Evolutionary conservation across 768 basidiomycete genomes (phyloP).

Genomic region (Boletus speciosus): DNA sequence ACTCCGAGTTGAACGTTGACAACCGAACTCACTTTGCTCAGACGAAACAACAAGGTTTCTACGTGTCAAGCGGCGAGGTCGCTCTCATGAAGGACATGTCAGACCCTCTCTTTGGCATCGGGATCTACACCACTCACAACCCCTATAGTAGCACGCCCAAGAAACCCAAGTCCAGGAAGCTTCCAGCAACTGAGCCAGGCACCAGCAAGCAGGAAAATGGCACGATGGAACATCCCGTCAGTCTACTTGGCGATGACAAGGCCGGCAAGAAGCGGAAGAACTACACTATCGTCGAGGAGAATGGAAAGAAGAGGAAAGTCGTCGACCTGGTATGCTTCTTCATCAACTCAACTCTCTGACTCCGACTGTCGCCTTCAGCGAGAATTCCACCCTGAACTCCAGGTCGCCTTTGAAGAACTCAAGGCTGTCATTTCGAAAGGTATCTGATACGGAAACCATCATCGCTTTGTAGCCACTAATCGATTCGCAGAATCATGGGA

Average conservation of each 20-base stretch:
- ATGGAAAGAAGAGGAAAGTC: constrained; percentile 68
- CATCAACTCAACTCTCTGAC: background rate
- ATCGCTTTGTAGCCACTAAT: background rate
- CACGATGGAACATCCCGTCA: constrained; percentile 51
- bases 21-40: constrained; percentile 88
- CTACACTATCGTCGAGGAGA: constrained; percentile 49
- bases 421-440: constrained; percentile 59
- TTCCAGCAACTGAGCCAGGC: constrained; percentile 17
- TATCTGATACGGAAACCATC: constrained; percentile 16
- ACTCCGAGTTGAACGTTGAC: constrained; percentile 88
- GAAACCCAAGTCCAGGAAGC: constrained; percentile 69
- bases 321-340: constrained; percentile 54
- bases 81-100: constrained; percentile 78
- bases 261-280: constrained; percentile 52
- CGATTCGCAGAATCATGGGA: constrained; percentile 64
- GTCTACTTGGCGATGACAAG: constrained; percentile 39
- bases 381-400: constrained; percentile 70
- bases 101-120: constrained; percentile 3
- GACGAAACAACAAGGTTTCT: constrained; percentile 91
- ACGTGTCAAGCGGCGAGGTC: constrained; percentile 85
- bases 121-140: constrained; percentile 14
- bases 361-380: constrained; percentile 34
- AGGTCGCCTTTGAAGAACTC: constrained; percentile 56
- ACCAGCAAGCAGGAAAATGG: constrained; percentile 36
- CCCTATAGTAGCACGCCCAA: constrained; percentile 50